phyloP scores from a whole-genome alignment of 805 yeast species.

The Wickerhamomyces queroliae region DNA sequence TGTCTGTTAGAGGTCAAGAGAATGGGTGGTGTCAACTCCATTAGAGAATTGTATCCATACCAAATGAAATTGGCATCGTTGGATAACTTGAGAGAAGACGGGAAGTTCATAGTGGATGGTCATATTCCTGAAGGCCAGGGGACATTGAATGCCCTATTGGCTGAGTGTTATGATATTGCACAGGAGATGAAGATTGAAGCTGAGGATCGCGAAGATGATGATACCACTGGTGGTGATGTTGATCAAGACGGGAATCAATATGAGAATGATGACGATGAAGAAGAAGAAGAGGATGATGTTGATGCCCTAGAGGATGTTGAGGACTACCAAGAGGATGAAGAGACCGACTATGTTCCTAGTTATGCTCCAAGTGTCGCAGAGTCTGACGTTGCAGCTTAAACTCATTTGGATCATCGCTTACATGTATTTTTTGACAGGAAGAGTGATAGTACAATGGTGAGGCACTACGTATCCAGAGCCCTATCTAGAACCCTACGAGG shows the following conservation, averaged over 20 bases:
- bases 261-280: constrained; percentile 24
- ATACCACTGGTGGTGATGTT: constrained; percentile 21
- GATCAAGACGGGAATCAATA: constrained; percentile 10
- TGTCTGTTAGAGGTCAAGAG: constrained; percentile 86
- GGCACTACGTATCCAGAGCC: too few species aligned
- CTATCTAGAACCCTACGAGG: too few species aligned
- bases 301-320: constrained; percentile 23
- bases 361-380: constrained; percentile 20
- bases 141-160: constrained; percentile 79
- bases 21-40: constrained; percentile 84
- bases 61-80: constrained; percentile 90
- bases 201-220: constrained; percentile 42
- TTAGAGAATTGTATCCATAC: constrained; percentile 91
- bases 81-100: constrained; percentile 83
- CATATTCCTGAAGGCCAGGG: constrained; percentile 99
- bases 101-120: constrained; percentile 83
- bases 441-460: too few species aligned
- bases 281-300: constrained; percentile 31
- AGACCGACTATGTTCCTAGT: constrained; percentile 21
- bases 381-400: constrained; percentile 4
- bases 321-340: constrained; percentile 29
- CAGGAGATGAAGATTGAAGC: constrained; percentile 87
- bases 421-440: too few species aligned
- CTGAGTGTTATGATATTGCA: constrained; percentile 90
- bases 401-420: constrained; percentile 1